Base-by-base conservation (phyloP, 768 basidiomycete species). In the Leccinum subgranulosum region DNA sequence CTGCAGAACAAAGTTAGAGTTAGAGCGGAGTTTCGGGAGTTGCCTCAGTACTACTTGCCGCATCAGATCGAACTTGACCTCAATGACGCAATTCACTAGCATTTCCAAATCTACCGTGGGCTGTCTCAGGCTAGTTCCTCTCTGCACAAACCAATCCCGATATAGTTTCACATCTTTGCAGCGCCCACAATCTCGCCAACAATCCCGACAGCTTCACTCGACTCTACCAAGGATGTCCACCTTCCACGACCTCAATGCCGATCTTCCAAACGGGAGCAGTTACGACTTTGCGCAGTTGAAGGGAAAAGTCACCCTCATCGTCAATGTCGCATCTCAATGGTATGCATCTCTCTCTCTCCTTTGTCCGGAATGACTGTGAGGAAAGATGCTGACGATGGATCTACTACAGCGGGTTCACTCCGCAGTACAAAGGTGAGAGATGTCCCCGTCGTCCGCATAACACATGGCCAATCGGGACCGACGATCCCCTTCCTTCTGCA, bases 241-340 rank as follows among this genome's bases (percentile, higher is more conserved):
- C 12, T 92, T 92, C 74, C 83, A 91, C 71, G 79, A 80, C 49
- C 79, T 92, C 65, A 87, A 87, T 66, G 84, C 87, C 19, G 82
- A 84, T 39, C 73, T 81, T 28, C 86, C 88, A 1, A 75, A 75
- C 36, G 80, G 77, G 28, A 75, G 84, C 60, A 68, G 72, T 9
- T 88, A 78, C 57, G 80, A 85, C 59, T 91, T 92, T 62, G 77
- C 80, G 7, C 76, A 89, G 55, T 73, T 92, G 61, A 85, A 85
- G 68, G 90, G 87, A 43, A 91, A 90, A 71, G 83, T 86, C 17
- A 87, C 90, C 39, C 78, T 92, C 41, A 77, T 93, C 56, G 89
- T 92, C 53, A 93, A 92, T 66, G 80, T 82, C 53, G 90, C 90
- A 27, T 90, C 88, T 12, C 75, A 82, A 65, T 92, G 90, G 89